phyloP scores from a whole-genome alignment of 1,139 yeast species.

The Debaryomyces fabryi region DNA sequence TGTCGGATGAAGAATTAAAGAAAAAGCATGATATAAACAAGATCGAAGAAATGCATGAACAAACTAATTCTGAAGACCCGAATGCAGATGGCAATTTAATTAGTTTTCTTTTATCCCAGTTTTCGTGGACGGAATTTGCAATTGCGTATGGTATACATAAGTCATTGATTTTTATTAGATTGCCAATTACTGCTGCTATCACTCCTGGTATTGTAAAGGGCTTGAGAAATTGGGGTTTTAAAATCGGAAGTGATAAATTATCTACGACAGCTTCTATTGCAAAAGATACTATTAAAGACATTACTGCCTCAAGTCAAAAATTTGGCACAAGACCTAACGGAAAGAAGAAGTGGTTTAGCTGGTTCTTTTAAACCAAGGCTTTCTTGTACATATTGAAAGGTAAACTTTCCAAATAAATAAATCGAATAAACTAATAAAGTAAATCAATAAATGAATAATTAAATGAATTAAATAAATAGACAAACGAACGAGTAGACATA shows the following conservation, averaged over 20 bases:
- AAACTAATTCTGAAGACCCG: constrained; percentile 10
- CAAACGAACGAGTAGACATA: not conserved
- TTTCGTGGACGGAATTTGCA: constrained; percentile 69
- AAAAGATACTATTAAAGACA: constrained; percentile 37
- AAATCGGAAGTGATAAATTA: constrained; percentile 59
- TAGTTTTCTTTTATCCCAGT: constrained; percentile 40
- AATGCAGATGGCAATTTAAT: constrained; percentile 29
- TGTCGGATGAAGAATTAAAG: constrained; percentile 42
- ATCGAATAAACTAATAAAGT: not conserved
- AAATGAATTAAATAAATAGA: not conserved
- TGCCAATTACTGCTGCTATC: constrained; percentile 90
- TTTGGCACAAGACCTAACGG: constrained; percentile 57
- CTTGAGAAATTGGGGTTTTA: constrained; percentile 78
- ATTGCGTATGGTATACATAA: constrained; percentile 95
- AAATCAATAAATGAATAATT: not conserved
- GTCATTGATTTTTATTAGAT: constrained; percentile 73
- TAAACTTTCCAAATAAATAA: constrained; percentile 5
- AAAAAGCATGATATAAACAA: constrained; percentile 35
- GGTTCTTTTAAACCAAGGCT: constrained; percentile 47
- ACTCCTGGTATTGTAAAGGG: constrained; percentile 77
- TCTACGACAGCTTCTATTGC: constrained; percentile 42
- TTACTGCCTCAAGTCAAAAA: constrained; percentile 42
- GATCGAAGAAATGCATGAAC: constrained; percentile 27
- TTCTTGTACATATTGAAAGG: constrained; percentile 9
- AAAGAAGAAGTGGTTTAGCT: constrained; percentile 61